Evolutionary conservation across 192 early-diverging fungal species (phyloP).

Genomic region (Chytriomyces confervae): DNA sequence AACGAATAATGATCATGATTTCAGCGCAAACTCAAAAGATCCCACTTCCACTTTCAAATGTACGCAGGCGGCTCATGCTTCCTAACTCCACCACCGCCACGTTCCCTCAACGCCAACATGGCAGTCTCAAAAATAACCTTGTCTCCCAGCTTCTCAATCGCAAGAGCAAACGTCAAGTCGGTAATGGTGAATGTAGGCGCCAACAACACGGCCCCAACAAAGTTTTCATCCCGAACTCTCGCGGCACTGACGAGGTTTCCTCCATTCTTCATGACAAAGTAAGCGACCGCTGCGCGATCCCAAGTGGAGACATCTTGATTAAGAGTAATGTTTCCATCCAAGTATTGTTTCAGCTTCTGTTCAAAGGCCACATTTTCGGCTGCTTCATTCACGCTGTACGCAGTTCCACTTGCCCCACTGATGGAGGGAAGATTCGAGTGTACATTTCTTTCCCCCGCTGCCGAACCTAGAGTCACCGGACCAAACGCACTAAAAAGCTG

Average conservation of each 20-base stretch:
- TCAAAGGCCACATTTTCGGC: neutral
- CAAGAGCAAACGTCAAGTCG: neutral
- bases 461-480: neutral
- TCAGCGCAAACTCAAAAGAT: no score
- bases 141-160: neutral
- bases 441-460: neutral
- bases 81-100: neutral
- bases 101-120: neutral
- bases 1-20: no score
- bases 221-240: neutral
- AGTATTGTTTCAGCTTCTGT: neutral
- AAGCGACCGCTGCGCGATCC: neutral
- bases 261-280: neutral
- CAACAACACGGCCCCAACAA: neutral
- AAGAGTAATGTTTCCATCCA: neutral
- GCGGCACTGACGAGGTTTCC: neutral
- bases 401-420: neutral
- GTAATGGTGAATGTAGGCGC: neutral
- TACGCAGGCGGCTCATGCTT: conserved; percentile 3
- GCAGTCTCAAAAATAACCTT: neutral
- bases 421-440: neutral
- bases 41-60: no score
- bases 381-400: neutral
- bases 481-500: no score
- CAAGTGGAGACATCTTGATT: neutral